phyloP scores from a whole-genome alignment of 176 grass and related monocot species.

The Microstegium vimineum region DNA sequence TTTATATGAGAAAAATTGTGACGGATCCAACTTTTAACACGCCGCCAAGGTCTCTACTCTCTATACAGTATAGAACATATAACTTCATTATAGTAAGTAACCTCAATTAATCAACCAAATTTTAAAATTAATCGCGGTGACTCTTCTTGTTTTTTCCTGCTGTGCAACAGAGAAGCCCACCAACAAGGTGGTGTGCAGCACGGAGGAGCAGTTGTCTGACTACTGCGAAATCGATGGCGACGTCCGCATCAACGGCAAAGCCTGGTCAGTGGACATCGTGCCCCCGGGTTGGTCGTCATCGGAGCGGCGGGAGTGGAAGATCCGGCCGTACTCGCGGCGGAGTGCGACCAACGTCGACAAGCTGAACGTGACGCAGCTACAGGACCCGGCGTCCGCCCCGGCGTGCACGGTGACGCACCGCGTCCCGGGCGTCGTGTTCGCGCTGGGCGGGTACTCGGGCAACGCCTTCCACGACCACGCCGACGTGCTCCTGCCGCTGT shows the following conservation, averaged over 20 bases:
- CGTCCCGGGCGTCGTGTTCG: slow-evolving; percentile 49
- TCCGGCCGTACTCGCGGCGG: slow-evolving; percentile 47
- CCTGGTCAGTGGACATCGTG: slow-evolving; percentile 25
- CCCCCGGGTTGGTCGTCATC: background rate
- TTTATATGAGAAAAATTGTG: background rate
- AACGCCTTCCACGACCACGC: slow-evolving; percentile 57
- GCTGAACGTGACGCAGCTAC: slow-evolving; percentile 29
- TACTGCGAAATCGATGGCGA: background rate
- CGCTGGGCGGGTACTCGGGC: slow-evolving; percentile 43
- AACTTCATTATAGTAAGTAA: too few species aligned
- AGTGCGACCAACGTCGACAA: background rate
- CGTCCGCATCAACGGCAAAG: background rate
- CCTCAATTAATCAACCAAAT: background rate
- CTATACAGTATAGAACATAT: too few species aligned
- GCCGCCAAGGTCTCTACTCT: too few species aligned
- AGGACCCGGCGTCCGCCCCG: background rate
- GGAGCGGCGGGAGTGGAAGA: slow-evolving; percentile 20
- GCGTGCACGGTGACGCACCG: slow-evolving; percentile 37
- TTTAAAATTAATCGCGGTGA: background rate
- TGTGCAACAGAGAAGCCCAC: background rate
- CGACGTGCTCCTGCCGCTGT: slow-evolving; percentile 61
- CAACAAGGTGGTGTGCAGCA: background rate
- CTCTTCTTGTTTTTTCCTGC: background rate
- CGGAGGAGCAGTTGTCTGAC: background rate
- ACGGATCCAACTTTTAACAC: background rate